phyloP scores from a whole-genome alignment of 768 basidiomycete species.

The Lentinula raphanica region DNA sequence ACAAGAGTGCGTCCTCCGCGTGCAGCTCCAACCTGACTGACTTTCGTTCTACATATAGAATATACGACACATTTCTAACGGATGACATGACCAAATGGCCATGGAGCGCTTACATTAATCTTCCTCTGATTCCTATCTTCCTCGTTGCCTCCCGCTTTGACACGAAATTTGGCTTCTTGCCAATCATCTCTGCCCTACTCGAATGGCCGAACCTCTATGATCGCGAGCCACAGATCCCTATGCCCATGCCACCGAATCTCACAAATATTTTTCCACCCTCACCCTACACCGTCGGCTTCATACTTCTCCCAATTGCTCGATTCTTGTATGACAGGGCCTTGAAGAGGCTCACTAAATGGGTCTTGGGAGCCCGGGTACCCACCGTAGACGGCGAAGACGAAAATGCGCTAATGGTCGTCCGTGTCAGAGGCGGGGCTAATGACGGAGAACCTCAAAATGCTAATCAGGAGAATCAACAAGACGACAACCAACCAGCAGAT shows the following conservation, averaged over 20 bases:
- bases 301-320: constrained; percentile 46
- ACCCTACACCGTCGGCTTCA: constrained; percentile 48
- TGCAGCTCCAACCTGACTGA: neutral
- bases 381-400: constrained; percentile 20
- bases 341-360: constrained; percentile 33
- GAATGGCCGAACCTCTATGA: constrained; percentile 36
- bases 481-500: neutral
- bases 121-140: constrained; percentile 64
- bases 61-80: constrained; percentile 60
- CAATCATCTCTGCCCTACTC: constrained; percentile 41
- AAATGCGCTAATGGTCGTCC: constrained; percentile 22
- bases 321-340: constrained; percentile 38
- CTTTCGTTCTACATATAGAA: constrained; percentile 29
- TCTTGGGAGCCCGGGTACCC: constrained; percentile 32
- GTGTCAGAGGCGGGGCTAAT: constrained; percentile 18
- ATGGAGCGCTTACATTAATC: constrained; percentile 68
- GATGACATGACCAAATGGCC: constrained; percentile 72
- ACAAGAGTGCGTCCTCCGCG: constrained; percentile 40
- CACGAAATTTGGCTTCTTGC: constrained; percentile 22
- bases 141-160: constrained; percentile 61
- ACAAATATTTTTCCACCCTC: constrained; percentile 51
- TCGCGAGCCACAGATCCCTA: neutral
- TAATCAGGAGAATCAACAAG: constrained; percentile 13
- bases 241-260: constrained; percentile 13
- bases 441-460: constrained; percentile 16